phyloP scores from a whole-genome alignment of 768 basidiomycete genomes.

The Goffeauzyma gilvescens region DNA sequence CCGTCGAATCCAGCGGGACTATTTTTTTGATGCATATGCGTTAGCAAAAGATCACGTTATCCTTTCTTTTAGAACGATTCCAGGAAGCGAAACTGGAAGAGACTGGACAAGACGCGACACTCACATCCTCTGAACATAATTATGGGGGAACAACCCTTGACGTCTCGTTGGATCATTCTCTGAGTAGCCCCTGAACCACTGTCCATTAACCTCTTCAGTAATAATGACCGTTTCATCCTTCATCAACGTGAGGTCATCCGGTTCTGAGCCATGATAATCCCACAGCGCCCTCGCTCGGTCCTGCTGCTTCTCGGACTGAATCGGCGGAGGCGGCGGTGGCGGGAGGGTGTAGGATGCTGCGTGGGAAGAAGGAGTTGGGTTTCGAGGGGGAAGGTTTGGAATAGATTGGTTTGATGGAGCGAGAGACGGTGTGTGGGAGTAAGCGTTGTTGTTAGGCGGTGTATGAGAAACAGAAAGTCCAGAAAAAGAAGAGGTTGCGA shows the following conservation, averaged over 20 bases:
- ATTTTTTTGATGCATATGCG: no score
- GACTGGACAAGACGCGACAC: not conserved
- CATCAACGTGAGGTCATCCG: not conserved
- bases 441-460: not conserved
- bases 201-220: not conserved
- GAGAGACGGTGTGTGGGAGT: not conserved
- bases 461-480: not conserved
- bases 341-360: not conserved
- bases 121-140: not conserved
- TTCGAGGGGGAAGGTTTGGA: not conserved
- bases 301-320: not conserved
- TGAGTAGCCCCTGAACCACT: not conserved
- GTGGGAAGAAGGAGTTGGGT: not conserved
- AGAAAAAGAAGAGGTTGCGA: not conserved
- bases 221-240: not conserved
- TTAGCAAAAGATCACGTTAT: no score
- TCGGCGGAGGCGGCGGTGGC: not conserved
- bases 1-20: no score
- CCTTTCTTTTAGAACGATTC: no score
- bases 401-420: not conserved
- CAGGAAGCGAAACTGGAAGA: no score
- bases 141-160: not conserved
- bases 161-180: not conserved
- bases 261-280: not conserved
- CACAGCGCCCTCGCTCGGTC: not conserved